Evolutionary conservation across 2,329 filamentous ascomycete genomes (phyloP).

Genomic region (Microdochium paspali): DNA sequence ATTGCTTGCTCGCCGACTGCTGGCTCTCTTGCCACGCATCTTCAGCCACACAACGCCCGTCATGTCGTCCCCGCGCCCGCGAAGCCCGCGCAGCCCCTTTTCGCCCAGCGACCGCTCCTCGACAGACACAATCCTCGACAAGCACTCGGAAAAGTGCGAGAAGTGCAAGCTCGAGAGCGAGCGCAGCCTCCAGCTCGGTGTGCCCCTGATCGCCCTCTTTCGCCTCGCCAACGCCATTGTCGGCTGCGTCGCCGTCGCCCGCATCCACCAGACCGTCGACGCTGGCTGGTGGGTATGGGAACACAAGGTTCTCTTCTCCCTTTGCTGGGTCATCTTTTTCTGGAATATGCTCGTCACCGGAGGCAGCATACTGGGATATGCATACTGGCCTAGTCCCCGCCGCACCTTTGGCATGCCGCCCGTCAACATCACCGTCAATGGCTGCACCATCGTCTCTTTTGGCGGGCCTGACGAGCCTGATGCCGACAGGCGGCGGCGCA

Average conservation of each 20-base stretch:
- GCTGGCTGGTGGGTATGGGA: slow-evolving; percentile 16
- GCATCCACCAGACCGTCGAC: slow-evolving; percentile 14
- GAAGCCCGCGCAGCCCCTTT: neutral
- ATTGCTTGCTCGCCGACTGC: neutral
- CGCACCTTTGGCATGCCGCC: slow-evolving; percentile 15
- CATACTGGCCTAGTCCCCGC: slow-evolving; percentile 14
- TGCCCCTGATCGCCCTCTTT: slow-evolving; percentile 14
- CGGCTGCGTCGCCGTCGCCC: slow-evolving; percentile 12
- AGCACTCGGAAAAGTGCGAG: slow-evolving; percentile 1
- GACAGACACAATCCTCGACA: neutral
- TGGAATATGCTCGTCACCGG: slow-evolving; percentile 13
- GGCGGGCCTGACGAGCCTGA: slow-evolving; percentile 16
- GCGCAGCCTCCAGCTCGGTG: slow-evolving; percentile 7
- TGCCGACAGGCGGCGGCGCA: slow-evolving; percentile 11
- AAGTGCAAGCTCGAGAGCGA: slow-evolving; percentile 3
- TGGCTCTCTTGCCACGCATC: neutral
- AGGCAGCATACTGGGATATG: slow-evolving; percentile 12
- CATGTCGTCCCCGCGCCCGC: neutral
- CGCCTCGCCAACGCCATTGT: slow-evolving; percentile 12
- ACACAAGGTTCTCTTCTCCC: slow-evolving; percentile 14
- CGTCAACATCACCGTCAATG: slow-evolving; percentile 11
- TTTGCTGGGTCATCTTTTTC: slow-evolving; percentile 13
- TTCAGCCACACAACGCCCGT: neutral
- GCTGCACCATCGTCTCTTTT: slow-evolving; percentile 12
- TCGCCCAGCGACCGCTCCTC: neutral